A percentile compares a stretch with the other conserved stretches of the same genome.
Conservation (phyloP, 1,284 basidiomycete species). For the Tilletia horrida region DNA sequence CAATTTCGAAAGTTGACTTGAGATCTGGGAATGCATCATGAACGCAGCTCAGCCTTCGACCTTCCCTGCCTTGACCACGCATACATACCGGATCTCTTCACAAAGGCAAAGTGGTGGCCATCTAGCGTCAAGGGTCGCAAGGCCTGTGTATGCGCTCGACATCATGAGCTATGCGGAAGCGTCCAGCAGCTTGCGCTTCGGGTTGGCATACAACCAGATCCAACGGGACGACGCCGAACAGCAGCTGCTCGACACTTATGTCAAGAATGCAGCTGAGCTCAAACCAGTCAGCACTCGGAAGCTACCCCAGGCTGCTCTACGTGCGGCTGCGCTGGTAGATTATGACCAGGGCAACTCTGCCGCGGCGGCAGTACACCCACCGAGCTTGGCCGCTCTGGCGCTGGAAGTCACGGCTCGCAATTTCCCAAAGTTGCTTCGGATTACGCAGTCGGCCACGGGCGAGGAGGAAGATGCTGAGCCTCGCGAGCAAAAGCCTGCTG, state of each 20-base stretch:
- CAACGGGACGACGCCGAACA: slow-evolving; percentile 16
- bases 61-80: no score
- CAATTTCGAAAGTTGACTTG: no score
- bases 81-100: no score
- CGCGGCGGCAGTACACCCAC: neutral
- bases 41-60: no score
- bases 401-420: slow-evolving; percentile 8
- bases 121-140: no score
- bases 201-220: slow-evolving; percentile 3
- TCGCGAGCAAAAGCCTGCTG: neutral
- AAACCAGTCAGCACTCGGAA: slow-evolving; percentile 6
- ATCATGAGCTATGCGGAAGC: neutral
- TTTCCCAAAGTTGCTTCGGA: slow-evolving; percentile 5
- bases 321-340: slow-evolving; percentile 4
- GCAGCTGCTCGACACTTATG: slow-evolving; percentile 16
- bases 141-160: neutral
- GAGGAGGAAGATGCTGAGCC: no score
- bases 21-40: no score
- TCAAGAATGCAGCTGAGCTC: slow-evolving; percentile 5
- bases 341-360: slow-evolving; percentile 1
- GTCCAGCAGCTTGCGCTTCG: neutral
- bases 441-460: neutral
- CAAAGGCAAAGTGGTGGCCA: no score
- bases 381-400: slow-evolving; percentile 1
- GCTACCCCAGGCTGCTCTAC: neutral